Conservation (phyloP, 179 eudicot genomes). For the Camellia oleifera region DNA sequence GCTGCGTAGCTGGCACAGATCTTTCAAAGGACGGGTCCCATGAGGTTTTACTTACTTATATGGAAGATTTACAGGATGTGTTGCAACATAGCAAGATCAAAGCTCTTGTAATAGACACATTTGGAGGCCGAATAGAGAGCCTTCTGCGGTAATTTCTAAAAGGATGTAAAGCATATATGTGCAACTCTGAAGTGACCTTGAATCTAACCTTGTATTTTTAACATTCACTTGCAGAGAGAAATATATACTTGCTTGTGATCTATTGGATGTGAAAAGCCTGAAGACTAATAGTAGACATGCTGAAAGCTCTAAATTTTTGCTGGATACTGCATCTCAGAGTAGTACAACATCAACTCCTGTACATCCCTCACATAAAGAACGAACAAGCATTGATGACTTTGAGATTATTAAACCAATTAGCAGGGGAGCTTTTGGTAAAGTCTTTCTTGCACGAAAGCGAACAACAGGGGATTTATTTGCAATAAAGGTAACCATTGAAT, state of each 20-base stretch:
- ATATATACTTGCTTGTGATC: slow-evolving; percentile 44
- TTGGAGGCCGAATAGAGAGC: slow-evolving; percentile 60
- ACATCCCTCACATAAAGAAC: slow-evolving; percentile 42
- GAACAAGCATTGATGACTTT: slow-evolving; percentile 55
- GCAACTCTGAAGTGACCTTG: slow-evolving; percentile 13
- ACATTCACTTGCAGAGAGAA: slow-evolving; percentile 50
- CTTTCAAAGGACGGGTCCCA: slow-evolving; percentile 42
- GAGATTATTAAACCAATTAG: slow-evolving; percentile 48
- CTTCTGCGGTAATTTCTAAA: slow-evolving; percentile 39
- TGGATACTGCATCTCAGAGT: slow-evolving; percentile 53
- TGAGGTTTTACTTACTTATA: slow-evolving; percentile 50
- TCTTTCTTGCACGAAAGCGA: slow-evolving; percentile 47
- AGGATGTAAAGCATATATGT: background rate
- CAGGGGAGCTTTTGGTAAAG: slow-evolving; percentile 50
- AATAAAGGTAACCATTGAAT: slow-evolving; percentile 31
- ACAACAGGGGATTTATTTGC: slow-evolving; percentile 47
- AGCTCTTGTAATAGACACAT: slow-evolving; percentile 61
- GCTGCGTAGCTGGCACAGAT: slow-evolving; percentile 43
- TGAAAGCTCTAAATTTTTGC: slow-evolving; percentile 27
- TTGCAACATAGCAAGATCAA: slow-evolving; percentile 45
- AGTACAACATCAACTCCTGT: slow-evolving; percentile 53
- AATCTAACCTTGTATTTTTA: slow-evolving; percentile 6
- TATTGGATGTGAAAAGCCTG: slow-evolving; percentile 30
- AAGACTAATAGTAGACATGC: slow-evolving; percentile 22
- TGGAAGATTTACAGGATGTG: slow-evolving; percentile 55